Percentiles rank a stretch among this genome's conserved stretches.
phyloP scores from a whole-genome alignment of 1,139 yeast species.

The Saccharomyces hybrid region DNA sequence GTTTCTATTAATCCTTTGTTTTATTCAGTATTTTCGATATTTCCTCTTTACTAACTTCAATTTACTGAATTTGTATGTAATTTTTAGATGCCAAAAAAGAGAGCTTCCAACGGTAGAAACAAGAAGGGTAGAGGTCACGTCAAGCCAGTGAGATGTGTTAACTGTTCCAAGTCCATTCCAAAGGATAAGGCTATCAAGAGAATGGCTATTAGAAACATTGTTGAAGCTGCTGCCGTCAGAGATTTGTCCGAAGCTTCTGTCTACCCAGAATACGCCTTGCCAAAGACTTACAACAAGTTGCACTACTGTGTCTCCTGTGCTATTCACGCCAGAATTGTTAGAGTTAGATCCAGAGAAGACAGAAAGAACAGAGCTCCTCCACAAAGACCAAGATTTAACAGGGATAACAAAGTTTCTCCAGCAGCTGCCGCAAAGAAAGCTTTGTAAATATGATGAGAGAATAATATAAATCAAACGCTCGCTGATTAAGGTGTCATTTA shows the following conservation, averaged over 20 bases:
- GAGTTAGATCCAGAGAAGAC: slow-evolving; percentile 98
- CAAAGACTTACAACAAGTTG: slow-evolving; percentile 98
- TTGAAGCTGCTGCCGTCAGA: slow-evolving; percentile 99
- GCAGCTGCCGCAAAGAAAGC: slow-evolving; percentile 97
- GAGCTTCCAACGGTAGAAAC: slow-evolving; percentile 99
- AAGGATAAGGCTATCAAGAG: slow-evolving; percentile 99
- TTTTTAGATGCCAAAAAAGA: slow-evolving; percentile 94
- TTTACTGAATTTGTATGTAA: slow-evolving; percentile 11
- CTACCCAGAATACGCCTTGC: slow-evolving; percentile 98
- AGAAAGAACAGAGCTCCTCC: slow-evolving; percentile 99
- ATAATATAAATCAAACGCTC: neutral
- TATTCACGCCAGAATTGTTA: slow-evolving; percentile 98
- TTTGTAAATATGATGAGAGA: slow-evolving; percentile 31
- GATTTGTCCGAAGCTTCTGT: slow-evolving; percentile 99
- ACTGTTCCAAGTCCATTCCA: slow-evolving; percentile 99
- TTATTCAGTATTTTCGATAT: neutral
- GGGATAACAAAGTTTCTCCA: slow-evolving; percentile 89
- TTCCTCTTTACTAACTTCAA: neutral
- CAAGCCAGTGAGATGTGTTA: slow-evolving; percentile 98
- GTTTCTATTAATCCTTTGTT: neutral
- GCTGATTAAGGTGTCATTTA: neutral
- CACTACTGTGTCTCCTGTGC: slow-evolving; percentile 99
- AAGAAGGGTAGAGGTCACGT: slow-evolving; percentile 99
- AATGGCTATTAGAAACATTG: slow-evolving; percentile 99
- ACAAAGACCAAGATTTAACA: slow-evolving; percentile 96